Base-by-base conservation (phyloP, 371 early-diverging fungal genomes). In the Apophysomyces sp. region DNA sequence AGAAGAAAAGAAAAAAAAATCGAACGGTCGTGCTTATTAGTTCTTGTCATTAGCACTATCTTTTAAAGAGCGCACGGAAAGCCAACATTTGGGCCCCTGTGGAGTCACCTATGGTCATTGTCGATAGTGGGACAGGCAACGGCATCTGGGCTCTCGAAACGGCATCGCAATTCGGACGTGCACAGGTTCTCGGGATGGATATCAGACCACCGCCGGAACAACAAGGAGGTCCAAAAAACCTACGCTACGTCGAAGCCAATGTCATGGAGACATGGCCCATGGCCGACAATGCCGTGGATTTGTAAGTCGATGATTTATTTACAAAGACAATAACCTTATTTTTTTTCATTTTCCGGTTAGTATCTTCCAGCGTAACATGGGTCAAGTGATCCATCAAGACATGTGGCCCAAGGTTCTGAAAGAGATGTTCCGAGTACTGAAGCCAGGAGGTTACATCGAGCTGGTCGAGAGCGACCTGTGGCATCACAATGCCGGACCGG, bases 101-200 rank as follows among this genome's bases (percentile, higher is more conserved):
- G 13, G 66, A 79, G 2, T 64, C 74, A 0, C 67, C 70, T 39
- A 58, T 74, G 57, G 71, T 76, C 34, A 77, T 86, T 62, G 68
- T 86, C 44, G 83, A 84, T 55, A 69, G 74, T 18, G 86, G 84
- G 31, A 78, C 78, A 34, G 85, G 82, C 53, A 77, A 79, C 63
- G 73, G 73, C 41, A 78, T 81, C 55, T 87, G 87, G 87, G 78
- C 84, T 2, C 58, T 85, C 7, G 88, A 88, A 67, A 83, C 86
- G 82, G 82, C 86, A 11, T 60, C 68, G 4, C 76, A 84, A 51
- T 76, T 72, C 44, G 72, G 75, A 0, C 59, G 73, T 7, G 66
- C 77, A 30, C 72, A 83, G 36, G 71, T 87, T 27, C 59, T 78
- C 37, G 88, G 84, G 15, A 61, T 87, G 7, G 86, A 87, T 65